Evolutionary conservation across 2,329 filamentous ascomycete species (phyloP).

Genomic region (Massarina eburnea): DNA sequence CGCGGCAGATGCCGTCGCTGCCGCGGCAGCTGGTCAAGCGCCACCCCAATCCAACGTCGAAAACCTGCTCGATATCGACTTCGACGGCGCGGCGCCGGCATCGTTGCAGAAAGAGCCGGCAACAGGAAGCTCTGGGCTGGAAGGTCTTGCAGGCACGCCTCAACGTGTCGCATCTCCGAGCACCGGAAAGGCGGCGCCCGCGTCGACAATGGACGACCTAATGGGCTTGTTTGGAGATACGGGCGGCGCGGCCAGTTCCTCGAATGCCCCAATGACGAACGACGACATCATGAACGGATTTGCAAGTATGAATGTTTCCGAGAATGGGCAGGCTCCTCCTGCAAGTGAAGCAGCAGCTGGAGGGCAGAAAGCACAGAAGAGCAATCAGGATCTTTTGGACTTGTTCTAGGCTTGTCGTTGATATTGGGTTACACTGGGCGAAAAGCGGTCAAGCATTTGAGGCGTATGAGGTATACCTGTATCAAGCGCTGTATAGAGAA

Average conservation of each 20-base stretch:
- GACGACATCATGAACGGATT: constrained; percentile 79
- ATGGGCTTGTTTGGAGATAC: constrained; percentile 65
- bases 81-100: constrained; percentile 91
- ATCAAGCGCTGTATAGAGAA: constrained; percentile 19
- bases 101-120: constrained; percentile 69
- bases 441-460: constrained; percentile 19
- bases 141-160: constrained; percentile 64
- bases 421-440: constrained; percentile 7
- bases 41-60: constrained; percentile 77
- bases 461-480: constrained; percentile 15
- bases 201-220: constrained; percentile 74
- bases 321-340: constrained; percentile 64
- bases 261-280: constrained; percentile 39
- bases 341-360: constrained; percentile 60
- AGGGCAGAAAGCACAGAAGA: constrained; percentile 55
- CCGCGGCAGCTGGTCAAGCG: constrained; percentile 58
- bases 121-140: constrained; percentile 53
- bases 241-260: constrained; percentile 31
- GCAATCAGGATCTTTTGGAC: constrained; percentile 59
- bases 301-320: constrained; percentile 74
- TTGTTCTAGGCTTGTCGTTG: constrained; percentile 48
- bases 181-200: constrained; percentile 45
- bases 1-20: constrained; percentile 76
- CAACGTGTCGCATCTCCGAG: constrained; percentile 68
- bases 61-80: constrained; percentile 94